Percentiles rank a stretch among this genome's conserved stretches.
phyloP scores from a whole-genome alignment of 768 basidiomycete species.

The Termitomyces eurrhizus region DNA sequence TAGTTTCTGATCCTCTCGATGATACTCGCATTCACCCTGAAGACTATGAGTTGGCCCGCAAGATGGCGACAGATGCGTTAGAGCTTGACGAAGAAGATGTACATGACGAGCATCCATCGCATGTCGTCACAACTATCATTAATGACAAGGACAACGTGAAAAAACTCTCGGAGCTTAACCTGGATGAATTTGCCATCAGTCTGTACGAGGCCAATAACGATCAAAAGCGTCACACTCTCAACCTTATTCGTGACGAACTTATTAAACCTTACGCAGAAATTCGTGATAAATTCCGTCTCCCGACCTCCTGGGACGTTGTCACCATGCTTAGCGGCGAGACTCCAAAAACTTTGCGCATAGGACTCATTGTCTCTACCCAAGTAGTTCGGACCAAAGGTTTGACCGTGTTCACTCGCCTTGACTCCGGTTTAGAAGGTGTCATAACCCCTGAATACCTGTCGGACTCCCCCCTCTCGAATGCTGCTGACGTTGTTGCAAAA shows the following conservation, averaged over 20 bases:
- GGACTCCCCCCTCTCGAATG: constrained; percentile 37
- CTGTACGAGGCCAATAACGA: constrained; percentile 81
- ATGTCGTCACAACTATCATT: constrained; percentile 84
- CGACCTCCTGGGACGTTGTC: constrained; percentile 75
- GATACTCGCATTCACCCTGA: constrained; percentile 95
- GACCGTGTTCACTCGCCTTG: constrained; percentile 69
- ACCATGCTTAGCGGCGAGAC: constrained; percentile 98
- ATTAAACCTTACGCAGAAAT: constrained; percentile 76
- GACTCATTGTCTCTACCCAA: constrained; percentile 77
- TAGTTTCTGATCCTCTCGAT: constrained; percentile 88
- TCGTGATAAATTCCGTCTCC: constrained; percentile 59
- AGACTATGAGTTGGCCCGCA: constrained; percentile 95
- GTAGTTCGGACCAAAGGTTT: constrained; percentile 52
- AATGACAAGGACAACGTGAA: constrained; percentile 70
- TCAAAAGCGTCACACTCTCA: constrained; percentile 85
- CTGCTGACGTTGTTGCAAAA: constrained; percentile 55
- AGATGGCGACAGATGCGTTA: constrained; percentile 97
- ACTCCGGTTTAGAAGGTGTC: constrained; percentile 87
- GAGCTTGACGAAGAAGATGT: constrained; percentile 98
- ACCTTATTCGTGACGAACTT: constrained; percentile 85
- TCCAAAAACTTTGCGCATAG: constrained; percentile 64
- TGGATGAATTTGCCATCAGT: constrained; percentile 95
- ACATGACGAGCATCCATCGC: constrained; percentile 88
- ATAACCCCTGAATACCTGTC: constrained; percentile 60
- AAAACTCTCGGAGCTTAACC: constrained; percentile 85